phyloP scores from a whole-genome alignment of 176 grass and related monocot species.

The Musa itinerans region DNA sequence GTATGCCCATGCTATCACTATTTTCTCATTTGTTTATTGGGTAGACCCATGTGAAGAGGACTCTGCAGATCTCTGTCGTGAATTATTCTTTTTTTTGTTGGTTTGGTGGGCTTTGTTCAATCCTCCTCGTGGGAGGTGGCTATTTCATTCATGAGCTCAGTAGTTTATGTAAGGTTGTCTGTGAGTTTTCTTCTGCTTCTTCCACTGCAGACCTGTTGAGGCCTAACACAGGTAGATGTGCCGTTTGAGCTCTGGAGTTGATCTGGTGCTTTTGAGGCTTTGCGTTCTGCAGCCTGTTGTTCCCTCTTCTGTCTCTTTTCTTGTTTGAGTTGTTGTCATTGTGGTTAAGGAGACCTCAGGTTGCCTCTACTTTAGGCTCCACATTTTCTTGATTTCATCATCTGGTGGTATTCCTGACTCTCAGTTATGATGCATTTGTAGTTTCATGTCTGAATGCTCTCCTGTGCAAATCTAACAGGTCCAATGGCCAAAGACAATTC shows the following conservation, averaged over 20 bases:
- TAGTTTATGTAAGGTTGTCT: background rate
- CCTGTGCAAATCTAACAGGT: background rate
- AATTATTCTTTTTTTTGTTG: background rate
- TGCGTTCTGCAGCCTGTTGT: background rate
- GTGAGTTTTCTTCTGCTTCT: background rate
- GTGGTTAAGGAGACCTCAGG: background rate
- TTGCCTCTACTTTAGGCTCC: background rate
- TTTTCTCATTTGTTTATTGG: background rate
- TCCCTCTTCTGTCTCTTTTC: background rate
- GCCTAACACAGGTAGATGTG: background rate
- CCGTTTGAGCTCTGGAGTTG: background rate
- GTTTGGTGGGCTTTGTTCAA: background rate
- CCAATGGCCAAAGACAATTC: background rate
- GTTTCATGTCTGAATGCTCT: background rate
- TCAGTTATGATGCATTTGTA: background rate
- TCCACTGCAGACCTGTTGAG: background rate
- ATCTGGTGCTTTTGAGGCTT: background rate
- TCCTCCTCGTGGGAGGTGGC: background rate
- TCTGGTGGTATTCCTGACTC: background rate
- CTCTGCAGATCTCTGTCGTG: background rate
- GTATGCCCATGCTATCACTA: background rate
- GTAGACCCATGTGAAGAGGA: background rate
- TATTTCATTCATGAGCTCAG: no score
- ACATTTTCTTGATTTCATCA: background rate
- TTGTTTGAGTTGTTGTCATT: background rate